phyloP scores from a whole-genome alignment of 2,329 filamentous ascomycete species.

The Knoxdaviesia proteae region DNA sequence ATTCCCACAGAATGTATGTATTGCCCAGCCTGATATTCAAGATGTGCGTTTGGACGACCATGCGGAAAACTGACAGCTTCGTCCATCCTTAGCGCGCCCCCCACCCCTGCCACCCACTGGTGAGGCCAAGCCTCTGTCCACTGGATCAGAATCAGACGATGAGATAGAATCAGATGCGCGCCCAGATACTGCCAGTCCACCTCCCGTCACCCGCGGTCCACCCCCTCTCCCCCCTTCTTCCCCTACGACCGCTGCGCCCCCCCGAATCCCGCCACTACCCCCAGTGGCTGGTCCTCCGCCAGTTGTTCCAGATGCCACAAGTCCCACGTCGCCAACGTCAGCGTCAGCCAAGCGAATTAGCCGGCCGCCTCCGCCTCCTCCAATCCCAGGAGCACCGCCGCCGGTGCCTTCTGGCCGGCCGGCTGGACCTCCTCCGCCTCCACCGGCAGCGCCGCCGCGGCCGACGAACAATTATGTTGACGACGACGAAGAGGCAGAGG shows the following conservation, averaged over 20 bases:
- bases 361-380: constrained; percentile 29
- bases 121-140: constrained; percentile 29
- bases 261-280: constrained; percentile 12
- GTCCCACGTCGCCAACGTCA: constrained; percentile 21
- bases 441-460: constrained; percentile 27
- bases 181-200: constrained; percentile 15
- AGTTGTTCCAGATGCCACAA: constrained; percentile 17
- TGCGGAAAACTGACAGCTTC: background rate
- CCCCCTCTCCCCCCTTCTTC: constrained; percentile 18
- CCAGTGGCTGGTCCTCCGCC: constrained; percentile 12
- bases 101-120: background rate
- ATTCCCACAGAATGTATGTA: background rate
- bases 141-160: constrained; percentile 76
- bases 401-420: constrained; percentile 15
- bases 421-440: constrained; percentile 44
- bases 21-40: background rate
- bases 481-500: constrained; percentile 54
- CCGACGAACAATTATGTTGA: constrained; percentile 21
- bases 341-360: constrained; percentile 31
- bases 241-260: constrained; percentile 3
- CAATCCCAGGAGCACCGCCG: constrained; percentile 33
- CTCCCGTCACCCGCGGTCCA: constrained; percentile 15
- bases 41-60: background rate
- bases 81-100: background rate
- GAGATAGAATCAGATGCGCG: constrained; percentile 35